phyloP scores from a whole-genome alignment of 768 basidiomycete genomes.

The Boletus reticulatus region DNA sequence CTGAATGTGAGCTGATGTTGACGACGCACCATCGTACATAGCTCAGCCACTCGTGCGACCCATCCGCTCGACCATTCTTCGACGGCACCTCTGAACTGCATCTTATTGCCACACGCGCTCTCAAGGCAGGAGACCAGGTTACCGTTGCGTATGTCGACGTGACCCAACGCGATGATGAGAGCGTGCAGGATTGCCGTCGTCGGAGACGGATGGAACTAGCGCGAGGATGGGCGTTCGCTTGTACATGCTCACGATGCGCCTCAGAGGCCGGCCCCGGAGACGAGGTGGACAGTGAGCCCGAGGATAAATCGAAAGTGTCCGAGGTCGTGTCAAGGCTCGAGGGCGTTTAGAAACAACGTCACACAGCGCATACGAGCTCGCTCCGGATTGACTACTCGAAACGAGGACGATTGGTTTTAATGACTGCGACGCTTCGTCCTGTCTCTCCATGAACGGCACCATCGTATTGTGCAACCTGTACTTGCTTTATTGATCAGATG shows the following conservation, averaged over 20 bases:
- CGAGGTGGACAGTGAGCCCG: slow-evolving; percentile 33
- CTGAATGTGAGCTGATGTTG: neutral
- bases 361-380: no score
- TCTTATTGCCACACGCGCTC: slow-evolving; percentile 60
- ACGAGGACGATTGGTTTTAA: neutral
- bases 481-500: neutral
- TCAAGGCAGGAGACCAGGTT: slow-evolving; percentile 76
- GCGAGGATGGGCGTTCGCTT: slow-evolving; percentile 81
- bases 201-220: slow-evolving; percentile 72
- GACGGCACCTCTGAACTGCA: slow-evolving; percentile 67
- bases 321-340: slow-evolving; percentile 32
- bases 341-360: slow-evolving; percentile 14
- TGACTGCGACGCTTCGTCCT: neutral
- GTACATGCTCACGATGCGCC: slow-evolving; percentile 63
- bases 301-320: slow-evolving; percentile 54
- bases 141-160: slow-evolving; percentile 77
- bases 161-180: slow-evolving; percentile 52
- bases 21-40: slow-evolving; percentile 16
- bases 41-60: slow-evolving; percentile 74
- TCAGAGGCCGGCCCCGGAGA: slow-evolving; percentile 43
- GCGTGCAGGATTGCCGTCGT: slow-evolving; percentile 51
- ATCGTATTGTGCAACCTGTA: neutral
- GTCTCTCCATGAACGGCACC: no score
- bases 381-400: no score
- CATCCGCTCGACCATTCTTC: slow-evolving; percentile 66